Conservation (phyloP, 1,139 yeast species). For the Geotrichum cucujoidarum region DNA sequence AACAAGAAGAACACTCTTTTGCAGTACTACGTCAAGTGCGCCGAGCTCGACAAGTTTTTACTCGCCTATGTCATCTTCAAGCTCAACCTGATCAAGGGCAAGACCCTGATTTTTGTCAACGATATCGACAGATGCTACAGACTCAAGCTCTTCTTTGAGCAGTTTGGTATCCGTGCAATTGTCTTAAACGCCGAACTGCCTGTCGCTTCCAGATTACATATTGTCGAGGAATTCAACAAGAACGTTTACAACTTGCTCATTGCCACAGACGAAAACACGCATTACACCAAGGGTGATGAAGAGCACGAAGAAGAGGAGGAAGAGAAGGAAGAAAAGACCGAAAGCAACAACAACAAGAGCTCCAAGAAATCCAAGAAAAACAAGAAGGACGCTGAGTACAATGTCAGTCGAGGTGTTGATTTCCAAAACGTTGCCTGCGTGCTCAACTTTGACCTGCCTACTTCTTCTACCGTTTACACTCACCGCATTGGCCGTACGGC, state of each 20-base stretch:
- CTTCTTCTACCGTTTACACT: constrained; percentile 81
- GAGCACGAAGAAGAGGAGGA: constrained; percentile 42
- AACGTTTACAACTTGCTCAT: constrained; percentile 80
- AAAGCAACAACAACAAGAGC: constrained; percentile 24
- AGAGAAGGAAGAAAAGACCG: constrained; percentile 22
- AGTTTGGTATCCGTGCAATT: constrained; percentile 87
- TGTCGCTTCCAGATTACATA: constrained; percentile 84
- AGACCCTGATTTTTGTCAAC: constrained; percentile 85
- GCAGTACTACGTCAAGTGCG: constrained; percentile 82
- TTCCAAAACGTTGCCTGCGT: constrained; percentile 96
- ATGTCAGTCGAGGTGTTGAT: constrained; percentile 96
- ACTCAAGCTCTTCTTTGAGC: constrained; percentile 83
- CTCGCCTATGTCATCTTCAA: constrained; percentile 89
- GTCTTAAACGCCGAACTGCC: constrained; percentile 92
- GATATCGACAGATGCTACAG: constrained; percentile 94
- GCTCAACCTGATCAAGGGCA: constrained; percentile 82
- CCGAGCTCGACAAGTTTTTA: constrained; percentile 88
- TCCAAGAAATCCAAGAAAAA: constrained; percentile 25
- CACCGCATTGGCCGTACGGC: constrained; percentile 98
- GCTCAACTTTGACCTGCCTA: constrained; percentile 88
- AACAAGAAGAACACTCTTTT: constrained; percentile 50
- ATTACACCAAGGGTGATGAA: constrained; percentile 46
- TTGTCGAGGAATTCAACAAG: constrained; percentile 91
- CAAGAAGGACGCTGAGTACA: constrained; percentile 57
- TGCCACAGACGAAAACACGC: constrained; percentile 84